phyloP scores from a whole-genome alignment of 352 stramenopile genomes.

The Globisporangium perplexum region DNA sequence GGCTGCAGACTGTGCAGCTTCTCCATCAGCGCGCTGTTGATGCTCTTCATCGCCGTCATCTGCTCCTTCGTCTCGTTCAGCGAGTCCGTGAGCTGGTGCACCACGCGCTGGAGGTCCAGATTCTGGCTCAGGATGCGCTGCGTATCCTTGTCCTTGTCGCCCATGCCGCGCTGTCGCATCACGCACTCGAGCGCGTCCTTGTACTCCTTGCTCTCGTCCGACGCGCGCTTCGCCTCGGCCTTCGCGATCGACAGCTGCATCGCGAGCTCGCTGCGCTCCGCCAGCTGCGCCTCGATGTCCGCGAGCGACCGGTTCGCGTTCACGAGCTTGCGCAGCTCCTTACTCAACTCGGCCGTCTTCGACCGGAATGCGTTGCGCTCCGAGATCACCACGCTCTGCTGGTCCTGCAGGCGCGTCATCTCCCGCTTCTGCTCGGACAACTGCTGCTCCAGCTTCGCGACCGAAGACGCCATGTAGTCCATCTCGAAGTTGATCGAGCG shows the following conservation, averaged over 20 bases:
- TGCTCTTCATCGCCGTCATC: slow-evolving; percentile 60
- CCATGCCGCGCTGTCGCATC: slow-evolving; percentile 31
- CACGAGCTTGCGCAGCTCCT: slow-evolving; percentile 59
- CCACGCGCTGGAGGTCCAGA: slow-evolving; percentile 53
- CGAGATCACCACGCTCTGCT: slow-evolving; percentile 26
- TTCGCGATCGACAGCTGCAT: slow-evolving; percentile 45
- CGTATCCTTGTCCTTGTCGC: slow-evolving; percentile 68
- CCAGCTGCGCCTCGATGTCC: slow-evolving; percentile 47
- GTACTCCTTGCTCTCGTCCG: slow-evolving; percentile 53
- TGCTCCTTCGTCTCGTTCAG: slow-evolving; percentile 69
- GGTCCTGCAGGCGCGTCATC: slow-evolving; percentile 26
- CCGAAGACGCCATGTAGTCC: slow-evolving; percentile 17
- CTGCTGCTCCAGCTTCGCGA: slow-evolving; percentile 37
- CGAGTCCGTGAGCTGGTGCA: slow-evolving; percentile 72
- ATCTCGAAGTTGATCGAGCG: slow-evolving; percentile 20
- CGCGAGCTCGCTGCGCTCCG: slow-evolving; percentile 50
- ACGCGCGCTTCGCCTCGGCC: slow-evolving; percentile 44
- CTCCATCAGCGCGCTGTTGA: slow-evolving; percentile 66
- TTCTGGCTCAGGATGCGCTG: slow-evolving; percentile 63
- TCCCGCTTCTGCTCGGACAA: slow-evolving; percentile 23
- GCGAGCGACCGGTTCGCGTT: slow-evolving; percentile 37
- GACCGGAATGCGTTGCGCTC: slow-evolving; percentile 62
- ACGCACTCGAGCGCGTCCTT: slow-evolving; percentile 50
- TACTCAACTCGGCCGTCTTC: slow-evolving; percentile 41
- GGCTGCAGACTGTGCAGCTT: slow-evolving; percentile 55